Evolutionary conservation across 2,329 filamentous ascomycete genomes (phyloP).

Genomic region (Metarhizium brunneum): DNA sequence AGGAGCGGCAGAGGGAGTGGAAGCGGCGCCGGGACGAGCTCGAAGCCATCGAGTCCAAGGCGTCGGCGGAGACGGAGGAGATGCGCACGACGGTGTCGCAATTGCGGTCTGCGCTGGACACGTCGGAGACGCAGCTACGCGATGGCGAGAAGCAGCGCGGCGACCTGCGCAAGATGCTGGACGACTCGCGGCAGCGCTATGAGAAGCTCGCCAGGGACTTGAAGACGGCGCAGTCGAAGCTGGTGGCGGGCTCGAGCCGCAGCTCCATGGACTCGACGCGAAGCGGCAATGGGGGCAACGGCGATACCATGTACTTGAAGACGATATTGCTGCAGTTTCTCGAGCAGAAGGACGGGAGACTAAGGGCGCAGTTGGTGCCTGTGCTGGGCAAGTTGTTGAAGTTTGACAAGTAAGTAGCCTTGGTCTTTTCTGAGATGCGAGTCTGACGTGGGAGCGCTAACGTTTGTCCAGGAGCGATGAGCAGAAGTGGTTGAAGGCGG

Average conservation of each 20-base stretch:
- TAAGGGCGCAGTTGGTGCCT: constrained; percentile 67
- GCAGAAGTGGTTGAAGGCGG: constrained; percentile 76
- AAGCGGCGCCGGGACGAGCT: constrained; percentile 65
- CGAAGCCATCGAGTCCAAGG: constrained; percentile 59
- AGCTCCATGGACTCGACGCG: constrained; percentile 29
- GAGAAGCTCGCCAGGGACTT: constrained; percentile 69
- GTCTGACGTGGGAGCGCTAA: no score
- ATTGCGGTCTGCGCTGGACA: constrained; percentile 72
- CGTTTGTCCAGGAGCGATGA: constrained; percentile 48
- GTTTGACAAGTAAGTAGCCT: constrained; percentile 59
- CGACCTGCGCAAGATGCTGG: constrained; percentile 65
- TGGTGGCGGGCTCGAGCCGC: constrained; percentile 33
- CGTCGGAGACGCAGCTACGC: constrained; percentile 73
- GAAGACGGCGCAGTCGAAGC: constrained; percentile 41
- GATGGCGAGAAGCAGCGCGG: constrained; percentile 76
- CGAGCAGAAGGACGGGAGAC: constrained; percentile 69
- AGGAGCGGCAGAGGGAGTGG: constrained; percentile 65
- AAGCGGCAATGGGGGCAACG: constrained; percentile 19
- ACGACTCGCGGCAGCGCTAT: constrained; percentile 67
- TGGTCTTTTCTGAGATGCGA: no score
- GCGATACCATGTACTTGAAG: constrained; percentile 62
- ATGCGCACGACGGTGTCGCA: constrained; percentile 68
- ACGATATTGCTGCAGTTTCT: constrained; percentile 75
- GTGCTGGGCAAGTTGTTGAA: constrained; percentile 67
- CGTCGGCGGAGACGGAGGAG: constrained; percentile 65